These are phyloP conservation scores for Aspergillus uvarum DNA, from an alignment of 2,329 filamentous ascomycete species.

Conservation along the genomic window DNA sequence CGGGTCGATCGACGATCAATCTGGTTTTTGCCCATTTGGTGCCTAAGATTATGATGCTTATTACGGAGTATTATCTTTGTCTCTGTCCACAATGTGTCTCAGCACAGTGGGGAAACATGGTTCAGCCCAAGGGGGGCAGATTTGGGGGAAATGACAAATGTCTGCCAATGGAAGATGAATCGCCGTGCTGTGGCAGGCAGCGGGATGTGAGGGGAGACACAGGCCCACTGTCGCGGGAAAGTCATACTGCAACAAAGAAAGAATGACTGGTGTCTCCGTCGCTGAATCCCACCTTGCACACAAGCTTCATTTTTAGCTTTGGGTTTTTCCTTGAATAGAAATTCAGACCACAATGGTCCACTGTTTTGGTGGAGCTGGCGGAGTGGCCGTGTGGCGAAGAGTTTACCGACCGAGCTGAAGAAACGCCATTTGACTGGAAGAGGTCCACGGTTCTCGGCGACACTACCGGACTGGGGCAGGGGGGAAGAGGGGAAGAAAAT, in stretches of 20 bases:
- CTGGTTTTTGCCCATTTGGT: not conserved
- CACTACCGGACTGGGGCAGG: not conserved
- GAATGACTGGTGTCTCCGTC: not conserved
- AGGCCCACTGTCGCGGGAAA: not conserved
- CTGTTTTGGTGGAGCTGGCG: not conserved
- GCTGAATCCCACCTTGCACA: not conserved
- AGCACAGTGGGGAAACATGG: not conserved
- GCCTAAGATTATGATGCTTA: not conserved
- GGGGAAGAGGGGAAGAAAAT: not conserved
- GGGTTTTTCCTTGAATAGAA: too few species aligned
- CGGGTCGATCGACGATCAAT: slow-evolving; percentile 7
- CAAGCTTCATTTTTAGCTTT: not conserved
- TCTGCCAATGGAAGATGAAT: not conserved
- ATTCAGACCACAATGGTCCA: not conserved
- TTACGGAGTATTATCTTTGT: not conserved
- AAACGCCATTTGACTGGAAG: too few species aligned
- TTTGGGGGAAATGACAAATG: not conserved
- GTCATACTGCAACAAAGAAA: not conserved
- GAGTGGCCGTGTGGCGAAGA: not conserved
- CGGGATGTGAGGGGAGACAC: not conserved
- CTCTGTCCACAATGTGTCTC: not conserved
- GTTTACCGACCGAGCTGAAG: not conserved
- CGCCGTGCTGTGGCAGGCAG: not conserved
- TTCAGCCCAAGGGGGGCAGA: too few species aligned
- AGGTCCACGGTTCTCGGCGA: too few species aligned